Evolutionary conservation across 1,284 basidiomycete species (phyloP).

Genomic region (Marasmius fiardii): DNA sequence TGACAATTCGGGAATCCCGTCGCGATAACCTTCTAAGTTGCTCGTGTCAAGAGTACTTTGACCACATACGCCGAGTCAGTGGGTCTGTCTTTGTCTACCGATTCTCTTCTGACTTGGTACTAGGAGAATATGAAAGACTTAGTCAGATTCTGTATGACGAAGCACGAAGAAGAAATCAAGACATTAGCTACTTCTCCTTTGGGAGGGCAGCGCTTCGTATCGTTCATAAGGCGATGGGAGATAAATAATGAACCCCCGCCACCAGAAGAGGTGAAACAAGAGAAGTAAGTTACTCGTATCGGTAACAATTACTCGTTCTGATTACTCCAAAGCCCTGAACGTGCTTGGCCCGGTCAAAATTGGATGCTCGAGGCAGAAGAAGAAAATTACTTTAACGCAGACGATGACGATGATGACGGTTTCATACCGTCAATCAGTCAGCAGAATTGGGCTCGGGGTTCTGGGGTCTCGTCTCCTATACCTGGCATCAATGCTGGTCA

Average conservation of each 20-base stretch:
- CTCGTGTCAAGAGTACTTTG: constrained; percentile 94
- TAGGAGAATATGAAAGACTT: constrained; percentile 88
- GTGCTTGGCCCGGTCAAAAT: constrained; percentile 46
- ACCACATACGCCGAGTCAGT: constrained; percentile 80
- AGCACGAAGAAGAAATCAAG: constrained; percentile 66
- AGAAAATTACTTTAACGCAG: constrained; percentile 89
- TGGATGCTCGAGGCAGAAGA: constrained; percentile 66
- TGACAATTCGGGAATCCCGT: constrained; percentile 78
- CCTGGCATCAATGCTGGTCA: constrained; percentile 30
- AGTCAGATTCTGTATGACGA: constrained; percentile 83
- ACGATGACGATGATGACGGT: constrained; percentile 67
- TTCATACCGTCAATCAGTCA: constrained; percentile 35
- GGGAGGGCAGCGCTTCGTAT: constrained; percentile 67
- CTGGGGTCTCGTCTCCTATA: constrained; percentile 27
- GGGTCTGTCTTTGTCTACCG: constrained; percentile 13
- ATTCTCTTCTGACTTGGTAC: constrained; percentile 1
- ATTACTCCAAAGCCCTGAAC: constrained; percentile 31
- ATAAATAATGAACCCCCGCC: constrained; percentile 88
- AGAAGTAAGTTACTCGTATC: constrained; percentile 38
- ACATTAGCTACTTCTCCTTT: constrained; percentile 60
- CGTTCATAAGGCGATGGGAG: constrained; percentile 81
- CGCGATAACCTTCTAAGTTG: constrained; percentile 93
- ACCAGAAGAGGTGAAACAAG: constrained; percentile 39
- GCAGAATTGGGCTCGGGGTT: constrained; percentile 30
- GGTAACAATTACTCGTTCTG: constrained; percentile 3